Percentiles rank a stretch among this genome's conserved stretches.
phyloP scores from a whole-genome alignment of 2,329 filamentous ascomycete species.

The Ophiostoma angusticollis region DNA sequence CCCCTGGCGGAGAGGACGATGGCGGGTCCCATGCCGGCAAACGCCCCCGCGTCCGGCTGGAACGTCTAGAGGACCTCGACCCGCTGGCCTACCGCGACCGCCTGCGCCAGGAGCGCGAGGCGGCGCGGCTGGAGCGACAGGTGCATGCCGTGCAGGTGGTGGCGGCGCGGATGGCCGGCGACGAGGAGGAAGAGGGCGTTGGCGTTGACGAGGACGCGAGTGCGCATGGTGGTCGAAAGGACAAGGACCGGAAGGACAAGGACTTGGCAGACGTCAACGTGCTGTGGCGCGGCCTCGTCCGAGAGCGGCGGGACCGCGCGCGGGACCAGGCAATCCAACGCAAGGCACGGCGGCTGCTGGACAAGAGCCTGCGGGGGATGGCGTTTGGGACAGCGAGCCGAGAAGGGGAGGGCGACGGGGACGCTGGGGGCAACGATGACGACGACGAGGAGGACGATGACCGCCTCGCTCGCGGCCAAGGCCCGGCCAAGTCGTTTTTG shows the following conservation, averaged over 20 bases:
- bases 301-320: conserved; percentile 56
- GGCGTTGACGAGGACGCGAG: conserved; percentile 16
- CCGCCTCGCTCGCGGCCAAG: conserved; percentile 51
- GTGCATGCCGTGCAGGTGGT: conserved; percentile 70
- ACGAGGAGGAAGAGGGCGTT: conserved; percentile 28
- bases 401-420: conserved; percentile 49
- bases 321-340: conserved; percentile 51
- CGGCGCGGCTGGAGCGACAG: conserved; percentile 53
- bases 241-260: too few species aligned
- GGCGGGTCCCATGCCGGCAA: conserved; percentile 30
- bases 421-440: conserved; percentile 63
- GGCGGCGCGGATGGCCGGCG: conserved; percentile 57
- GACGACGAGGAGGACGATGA: conserved; percentile 59
- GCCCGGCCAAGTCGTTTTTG: conserved; percentile 29
- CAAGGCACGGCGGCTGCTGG: conserved; percentile 38
- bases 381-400: not conserved
- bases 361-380: conserved; percentile 7
- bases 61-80: conserved; percentile 33
- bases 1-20: conserved; percentile 17
- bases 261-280: conserved; percentile 55
- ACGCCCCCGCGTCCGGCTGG: conserved; percentile 23
- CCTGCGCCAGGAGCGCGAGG: conserved; percentile 56
- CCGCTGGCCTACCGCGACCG: conserved; percentile 63
- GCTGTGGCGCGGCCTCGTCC: conserved; percentile 65
- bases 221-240: too few species aligned